Base-by-base conservation (phyloP, 1,284 basidiomycete genomes). In the Cystobasidium pallidum region DNA sequence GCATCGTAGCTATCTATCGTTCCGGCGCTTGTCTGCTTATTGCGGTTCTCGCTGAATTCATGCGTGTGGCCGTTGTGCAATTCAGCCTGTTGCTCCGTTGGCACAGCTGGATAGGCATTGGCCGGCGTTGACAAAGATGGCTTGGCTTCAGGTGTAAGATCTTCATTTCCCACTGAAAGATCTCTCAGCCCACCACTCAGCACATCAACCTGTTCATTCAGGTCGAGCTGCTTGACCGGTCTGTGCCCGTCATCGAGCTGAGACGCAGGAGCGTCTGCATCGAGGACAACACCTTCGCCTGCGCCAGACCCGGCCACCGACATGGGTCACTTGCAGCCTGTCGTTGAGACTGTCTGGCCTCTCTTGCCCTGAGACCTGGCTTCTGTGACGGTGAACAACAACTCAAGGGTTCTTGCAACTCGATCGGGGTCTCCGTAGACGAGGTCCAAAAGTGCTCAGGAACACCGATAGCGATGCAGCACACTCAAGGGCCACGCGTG, bases 261-360 rank as follows among this genome's bases (percentile, higher is more conserved):
- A 7, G 59, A 3, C 4, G 30, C 32, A 36, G 54, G 58, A 43
- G 58, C 58, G 15, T 41, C 58, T 45, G 41, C 58, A 13, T 61
- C 58, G n/a, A 43, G 68, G 19, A 39, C 68, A 15, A 71, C 49
- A 26, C 68, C 68, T 26, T 71, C 68, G 47, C 68, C 68, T 36
- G 68, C 68, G 15, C 68, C 68, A 26, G 24, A 28, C 7, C 68
- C 68, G 32, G 61, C 68, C 8, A 19, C 51, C 13, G 68, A 71
- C 68, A 71, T 71, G 58, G 28, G 41, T 45, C n/a, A 21, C 17
- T 13, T 15, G 39, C 3, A 30, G 30, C 19, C 32, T 8, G 54
- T 17, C 30, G 17, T 10, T 15, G 10, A 34, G 30, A 34, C 17
- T 34, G 11, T n/a, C 32, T 32, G 24, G 19, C 11, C n/a, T 11